phyloP scores from a whole-genome alignment of 257 asterid species.

The Fraxinus excelsior region DNA sequence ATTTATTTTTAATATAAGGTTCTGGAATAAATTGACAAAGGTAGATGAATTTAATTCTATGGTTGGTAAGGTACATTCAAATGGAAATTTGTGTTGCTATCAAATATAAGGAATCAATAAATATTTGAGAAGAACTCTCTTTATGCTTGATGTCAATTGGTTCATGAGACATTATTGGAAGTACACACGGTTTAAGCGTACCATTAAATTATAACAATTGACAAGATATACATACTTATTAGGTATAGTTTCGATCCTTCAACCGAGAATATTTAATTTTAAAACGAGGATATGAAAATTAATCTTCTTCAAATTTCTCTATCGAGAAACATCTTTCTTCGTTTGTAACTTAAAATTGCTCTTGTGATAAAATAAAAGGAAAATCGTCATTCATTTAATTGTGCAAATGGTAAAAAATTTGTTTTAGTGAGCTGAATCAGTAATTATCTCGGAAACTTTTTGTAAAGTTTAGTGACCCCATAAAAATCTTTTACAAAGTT shows the following conservation, averaged over 20 bases:
- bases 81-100: background rate
- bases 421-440: no score
- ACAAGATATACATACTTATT: background rate
- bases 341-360: no score
- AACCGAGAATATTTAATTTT: no score
- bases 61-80: background rate
- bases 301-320: no score
- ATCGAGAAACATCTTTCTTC: background rate
- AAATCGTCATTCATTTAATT: background rate
- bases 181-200: background rate
- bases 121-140: background rate
- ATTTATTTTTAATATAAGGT: background rate
- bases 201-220: background rate
- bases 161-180: background rate
- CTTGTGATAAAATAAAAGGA: no score
- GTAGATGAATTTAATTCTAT: background rate
- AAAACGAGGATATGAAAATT: background rate
- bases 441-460: no score
- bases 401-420: background rate
- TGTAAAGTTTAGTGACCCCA: no score
- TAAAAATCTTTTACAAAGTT: no score
- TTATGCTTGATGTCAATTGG: background rate
- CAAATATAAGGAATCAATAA: background rate
- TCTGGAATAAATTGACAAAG: background rate
- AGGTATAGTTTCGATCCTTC: background rate